A percentile compares a stretch with the other conserved stretches of the same genome.
phyloP scores from a whole-genome alignment of 2,329 filamentous ascomycete genomes.

The Fusarium sp. region DNA sequence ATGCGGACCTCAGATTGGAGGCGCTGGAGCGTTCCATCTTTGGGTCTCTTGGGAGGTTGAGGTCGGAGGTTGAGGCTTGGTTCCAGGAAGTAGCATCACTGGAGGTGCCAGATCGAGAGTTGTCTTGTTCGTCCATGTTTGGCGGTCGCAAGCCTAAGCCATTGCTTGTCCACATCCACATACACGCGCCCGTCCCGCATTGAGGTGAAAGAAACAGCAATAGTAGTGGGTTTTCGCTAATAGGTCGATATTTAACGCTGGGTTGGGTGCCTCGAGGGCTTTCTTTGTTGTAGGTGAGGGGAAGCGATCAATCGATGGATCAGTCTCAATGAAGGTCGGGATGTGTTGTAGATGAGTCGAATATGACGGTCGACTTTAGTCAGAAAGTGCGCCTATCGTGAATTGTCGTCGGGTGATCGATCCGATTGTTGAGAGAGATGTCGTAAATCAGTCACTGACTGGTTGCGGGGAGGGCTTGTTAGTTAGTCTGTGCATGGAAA shows the following conservation, averaged over 20 bases:
- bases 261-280: slow-evolving; percentile 18
- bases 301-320: slow-evolving; percentile 2
- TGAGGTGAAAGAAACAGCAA: slow-evolving; percentile 36
- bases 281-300: slow-evolving; percentile 12
- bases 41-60: slow-evolving; percentile 46
- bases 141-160: slow-evolving; percentile 59
- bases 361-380: neutral
- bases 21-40: slow-evolving; percentile 52
- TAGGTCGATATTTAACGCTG: slow-evolving; percentile 8
- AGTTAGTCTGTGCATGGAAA: slow-evolving; percentile 27
- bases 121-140: slow-evolving; percentile 59
- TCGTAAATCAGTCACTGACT: slow-evolving; percentile 37
- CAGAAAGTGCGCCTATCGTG: slow-evolving; percentile 13
- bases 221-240: slow-evolving; percentile 12
- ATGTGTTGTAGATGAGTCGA: neutral
- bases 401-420: slow-evolving; percentile 7
- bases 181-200: slow-evolving; percentile 50
- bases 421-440: slow-evolving; percentile 20
- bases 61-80: slow-evolving; percentile 46
- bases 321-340: neutral
- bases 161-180: slow-evolving; percentile 55
- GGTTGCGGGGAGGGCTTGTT: slow-evolving; percentile 43
- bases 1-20: slow-evolving; percentile 51
- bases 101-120: slow-evolving; percentile 50
- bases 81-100: slow-evolving; percentile 51